Percentiles rank a stretch among this genome's conserved stretches.
phyloP scores from a whole-genome alignment of 169 alveolate genomes.

The Babesia bigemina region DNA sequence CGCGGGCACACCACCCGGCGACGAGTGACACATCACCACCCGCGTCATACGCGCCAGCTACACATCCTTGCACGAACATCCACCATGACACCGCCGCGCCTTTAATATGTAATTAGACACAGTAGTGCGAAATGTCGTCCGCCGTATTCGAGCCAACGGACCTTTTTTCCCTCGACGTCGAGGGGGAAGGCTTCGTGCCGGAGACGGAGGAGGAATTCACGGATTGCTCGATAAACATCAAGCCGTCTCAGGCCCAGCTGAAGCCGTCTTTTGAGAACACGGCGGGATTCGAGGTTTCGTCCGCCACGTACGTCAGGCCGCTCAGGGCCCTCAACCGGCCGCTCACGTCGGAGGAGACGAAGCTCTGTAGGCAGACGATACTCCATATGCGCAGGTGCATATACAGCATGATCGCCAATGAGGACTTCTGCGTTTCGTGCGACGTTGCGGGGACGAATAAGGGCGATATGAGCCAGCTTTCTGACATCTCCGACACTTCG shows the following conservation, averaged over 20 bases:
- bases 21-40: no score
- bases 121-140: no score
- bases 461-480: not conserved
- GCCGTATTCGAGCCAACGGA: not conserved
- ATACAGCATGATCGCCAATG: slow-evolving; percentile 53
- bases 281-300: slow-evolving; percentile 10
- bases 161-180: slow-evolving; percentile 48
- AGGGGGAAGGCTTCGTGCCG: slow-evolving; percentile 54
- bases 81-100: not conserved
- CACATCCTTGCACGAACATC: no score
- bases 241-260: slow-evolving; percentile 1
- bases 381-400: slow-evolving; percentile 46
- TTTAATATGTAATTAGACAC: no score
- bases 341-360: slow-evolving; percentile 13
- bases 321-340: slow-evolving; percentile 11
- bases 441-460: not conserved
- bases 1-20: no score
- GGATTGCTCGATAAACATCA: slow-evolving; percentile 50
- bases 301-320: slow-evolving; percentile 33
- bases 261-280: slow-evolving; percentile 2
- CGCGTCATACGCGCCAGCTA: no score
- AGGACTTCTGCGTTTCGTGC: slow-evolving; percentile 59
- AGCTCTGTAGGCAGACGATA: slow-evolving; percentile 29
- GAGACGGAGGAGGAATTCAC: slow-evolving; percentile 49
- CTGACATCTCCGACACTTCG: slow-evolving; percentile 48